A percentile compares a stretch with the other conserved stretches of the same genome.
Conservation (phyloP, 345 rosid genomes). For the Eutrema japonicum region DNA sequence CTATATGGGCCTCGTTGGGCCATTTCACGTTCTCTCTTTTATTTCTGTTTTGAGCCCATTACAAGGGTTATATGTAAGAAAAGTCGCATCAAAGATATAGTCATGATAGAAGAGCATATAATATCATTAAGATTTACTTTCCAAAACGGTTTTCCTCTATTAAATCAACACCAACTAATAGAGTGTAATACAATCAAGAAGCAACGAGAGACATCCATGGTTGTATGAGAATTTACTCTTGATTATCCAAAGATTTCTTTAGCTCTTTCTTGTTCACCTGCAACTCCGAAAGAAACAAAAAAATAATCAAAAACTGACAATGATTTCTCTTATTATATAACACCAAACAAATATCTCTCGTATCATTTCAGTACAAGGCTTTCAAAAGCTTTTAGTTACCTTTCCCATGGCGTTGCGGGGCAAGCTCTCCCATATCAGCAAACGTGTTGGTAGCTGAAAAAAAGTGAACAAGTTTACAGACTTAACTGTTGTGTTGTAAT, state of each 20-base stretch:
- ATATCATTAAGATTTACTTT: conserved; percentile 8
- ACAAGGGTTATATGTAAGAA: too few species aligned
- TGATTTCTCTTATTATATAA: background rate
- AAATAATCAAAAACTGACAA: background rate
- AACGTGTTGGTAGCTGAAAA: conserved; percentile 76
- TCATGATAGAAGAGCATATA: background rate
- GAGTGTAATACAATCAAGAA: conserved; percentile 2
- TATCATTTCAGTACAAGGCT: background rate
- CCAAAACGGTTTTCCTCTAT: background rate
- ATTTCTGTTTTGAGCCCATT: too few species aligned
- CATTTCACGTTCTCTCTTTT: too few species aligned
- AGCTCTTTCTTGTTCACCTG: conserved; percentile 96
- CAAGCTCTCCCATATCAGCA: conserved; percentile 82
- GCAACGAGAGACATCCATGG: conserved; percentile 10
- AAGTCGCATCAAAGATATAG: too few species aligned
- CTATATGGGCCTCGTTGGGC: too few species aligned
- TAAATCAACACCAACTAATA: background rate
- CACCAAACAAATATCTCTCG: conserved; percentile 18
- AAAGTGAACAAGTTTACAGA: background rate
- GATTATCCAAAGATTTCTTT: conserved; percentile 61
- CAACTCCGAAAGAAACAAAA: conserved; percentile 6
- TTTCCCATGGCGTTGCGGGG: conserved; percentile 99
- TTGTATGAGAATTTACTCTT: conserved; percentile 40
- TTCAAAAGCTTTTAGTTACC: conserved; percentile 48
- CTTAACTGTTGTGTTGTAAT: background rate